These are phyloP conservation scores for Rhodotorula toruloides DNA, from an alignment of 768 basidiomycete genomes.

Conservation along the genomic window DNA sequence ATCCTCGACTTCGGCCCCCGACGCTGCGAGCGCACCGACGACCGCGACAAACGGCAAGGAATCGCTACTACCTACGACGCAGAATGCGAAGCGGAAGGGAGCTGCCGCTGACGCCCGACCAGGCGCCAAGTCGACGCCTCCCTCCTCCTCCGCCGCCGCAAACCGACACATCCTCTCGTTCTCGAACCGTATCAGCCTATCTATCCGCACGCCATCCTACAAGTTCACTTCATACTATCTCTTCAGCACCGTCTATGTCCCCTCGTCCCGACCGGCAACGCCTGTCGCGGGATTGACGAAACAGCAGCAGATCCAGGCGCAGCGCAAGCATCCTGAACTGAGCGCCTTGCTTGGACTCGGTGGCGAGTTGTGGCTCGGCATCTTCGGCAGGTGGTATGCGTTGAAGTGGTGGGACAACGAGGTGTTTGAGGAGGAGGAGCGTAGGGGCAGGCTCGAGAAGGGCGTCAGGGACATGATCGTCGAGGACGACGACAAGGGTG, in stretches of 20 bases:
- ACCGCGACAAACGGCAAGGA: slow-evolving; percentile 9
- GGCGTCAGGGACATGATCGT: slow-evolving; percentile 28
- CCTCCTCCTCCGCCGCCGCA: slow-evolving; percentile 24
- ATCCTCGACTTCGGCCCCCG: slow-evolving; percentile 1
- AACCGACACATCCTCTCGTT: slow-evolving; percentile 56
- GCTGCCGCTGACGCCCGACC: no score
- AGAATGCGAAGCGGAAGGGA: no score
- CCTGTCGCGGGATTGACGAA: background rate
- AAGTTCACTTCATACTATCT: slow-evolving; percentile 79
- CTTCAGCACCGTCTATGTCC: slow-evolving; percentile 77
- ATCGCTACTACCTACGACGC: no score
- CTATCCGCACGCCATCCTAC: slow-evolving; percentile 83
- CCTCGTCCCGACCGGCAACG: slow-evolving; percentile 43
- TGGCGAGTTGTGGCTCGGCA: slow-evolving; percentile 84
- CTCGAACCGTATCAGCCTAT: slow-evolving; percentile 83
- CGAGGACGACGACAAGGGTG: slow-evolving; percentile 22
- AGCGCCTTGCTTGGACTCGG: slow-evolving; percentile 44
- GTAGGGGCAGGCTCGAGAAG: slow-evolving; percentile 18
- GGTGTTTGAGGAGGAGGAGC: slow-evolving; percentile 29
- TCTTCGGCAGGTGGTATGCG: slow-evolving; percentile 75
- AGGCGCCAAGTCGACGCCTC: background rate
- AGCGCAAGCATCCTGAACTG: slow-evolving; percentile 16
- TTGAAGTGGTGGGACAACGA: slow-evolving; percentile 51
- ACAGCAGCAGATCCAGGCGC: slow-evolving; percentile 8
- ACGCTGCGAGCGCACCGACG: background rate